Evolutionary conservation across 768 basidiomycete genomes (phyloP), one percentile per base, ranked within the genome.

Genomic region (Mycena capillaripes): DNA sequence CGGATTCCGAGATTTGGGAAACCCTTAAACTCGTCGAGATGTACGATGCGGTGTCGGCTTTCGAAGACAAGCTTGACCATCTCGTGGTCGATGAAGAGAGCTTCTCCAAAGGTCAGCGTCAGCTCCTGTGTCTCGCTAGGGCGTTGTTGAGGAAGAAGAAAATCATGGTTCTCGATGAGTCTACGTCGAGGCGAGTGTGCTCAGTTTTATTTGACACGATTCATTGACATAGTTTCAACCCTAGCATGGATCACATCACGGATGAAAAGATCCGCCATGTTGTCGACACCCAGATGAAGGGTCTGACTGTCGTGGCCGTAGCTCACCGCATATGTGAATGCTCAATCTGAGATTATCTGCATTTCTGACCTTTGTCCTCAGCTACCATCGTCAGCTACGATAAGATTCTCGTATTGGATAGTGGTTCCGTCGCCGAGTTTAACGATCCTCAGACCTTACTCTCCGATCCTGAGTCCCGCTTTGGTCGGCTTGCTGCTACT

Each of bases 331-430:
- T 70, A 56, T 70, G 69, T 70, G 32, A 36, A 27, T 50, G 30
- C 11, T 55, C 46, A 23, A 30, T 55, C 14, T 25, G 25, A 44
- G 27, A 21, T 5, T 50, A 11, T 34, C 21, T 12, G 27, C 25
- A 59, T 38, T 48, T 44, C 40, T 12, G 11, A 8, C 25, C 23
- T 5, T 48, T n/a, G 29, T 5, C 23, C 44, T 63, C 60, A n/a
- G n/a, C 69, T n/a, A 70, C 61, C 10, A 70, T 70, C 12, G 62
- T 70, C 32, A 70, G 64, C 27, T 70, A 58, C 32, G 69, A 70
- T 56, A 70, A 70, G 69, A 64, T 70, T 62, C 69, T 70, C 42
- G 69, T 70, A n/a, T 34, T 70, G 53, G 69, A 70, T 7, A 64
- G 50, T 44, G 69, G 69, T 16, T 21, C 69, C 42, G 48, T 70